phyloP scores from a whole-genome alignment of 2,329 filamentous ascomycete species.

The Sporothrix curviconia region DNA sequence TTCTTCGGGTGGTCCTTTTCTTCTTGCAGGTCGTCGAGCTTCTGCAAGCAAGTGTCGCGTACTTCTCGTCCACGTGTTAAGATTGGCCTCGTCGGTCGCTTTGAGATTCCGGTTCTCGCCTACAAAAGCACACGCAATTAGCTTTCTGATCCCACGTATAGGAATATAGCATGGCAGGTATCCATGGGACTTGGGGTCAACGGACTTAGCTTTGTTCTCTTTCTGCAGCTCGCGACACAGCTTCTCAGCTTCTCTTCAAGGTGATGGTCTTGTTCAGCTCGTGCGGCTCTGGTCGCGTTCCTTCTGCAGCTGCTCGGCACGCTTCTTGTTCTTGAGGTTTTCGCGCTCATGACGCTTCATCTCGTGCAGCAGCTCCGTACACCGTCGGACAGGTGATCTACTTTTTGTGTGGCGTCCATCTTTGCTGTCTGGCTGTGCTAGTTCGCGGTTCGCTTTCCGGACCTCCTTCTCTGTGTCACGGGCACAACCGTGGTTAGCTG shows the following conservation, averaged over 20 bases:
- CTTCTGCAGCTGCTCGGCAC: constrained; percentile 88
- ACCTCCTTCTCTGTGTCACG: constrained; percentile 75
- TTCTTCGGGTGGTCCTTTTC: constrained; percentile 78
- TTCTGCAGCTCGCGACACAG: constrained; percentile 88
- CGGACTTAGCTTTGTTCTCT: constrained; percentile 94
- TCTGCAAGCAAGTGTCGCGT: constrained; percentile 71
- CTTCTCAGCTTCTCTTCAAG: constrained; percentile 95
- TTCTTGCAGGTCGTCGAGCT: constrained; percentile 82
- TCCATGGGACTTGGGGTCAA: background rate
- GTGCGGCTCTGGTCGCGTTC: constrained; percentile 86
- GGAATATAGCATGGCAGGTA: too few relatives aligned
- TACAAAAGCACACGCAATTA: constrained; percentile 45
- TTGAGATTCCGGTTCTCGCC: constrained; percentile 89
- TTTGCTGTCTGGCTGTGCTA: constrained; percentile 83
- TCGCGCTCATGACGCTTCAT: constrained; percentile 96
- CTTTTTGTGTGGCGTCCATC: constrained; percentile 85
- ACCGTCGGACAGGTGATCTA: constrained; percentile 88
- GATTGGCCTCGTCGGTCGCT: constrained; percentile 76
- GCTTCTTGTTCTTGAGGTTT: constrained; percentile 91
- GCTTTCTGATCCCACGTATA: background rate
- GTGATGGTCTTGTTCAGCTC: constrained; percentile 81
- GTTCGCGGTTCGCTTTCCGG: constrained; percentile 85
- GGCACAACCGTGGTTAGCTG: background rate
- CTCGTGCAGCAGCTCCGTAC: constrained; percentile 82
- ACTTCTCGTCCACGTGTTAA: constrained; percentile 79